Evolutionary conservation across 352 stramenopile species (phyloP).

Genomic region (Phytopythium ostracodes): DNA sequence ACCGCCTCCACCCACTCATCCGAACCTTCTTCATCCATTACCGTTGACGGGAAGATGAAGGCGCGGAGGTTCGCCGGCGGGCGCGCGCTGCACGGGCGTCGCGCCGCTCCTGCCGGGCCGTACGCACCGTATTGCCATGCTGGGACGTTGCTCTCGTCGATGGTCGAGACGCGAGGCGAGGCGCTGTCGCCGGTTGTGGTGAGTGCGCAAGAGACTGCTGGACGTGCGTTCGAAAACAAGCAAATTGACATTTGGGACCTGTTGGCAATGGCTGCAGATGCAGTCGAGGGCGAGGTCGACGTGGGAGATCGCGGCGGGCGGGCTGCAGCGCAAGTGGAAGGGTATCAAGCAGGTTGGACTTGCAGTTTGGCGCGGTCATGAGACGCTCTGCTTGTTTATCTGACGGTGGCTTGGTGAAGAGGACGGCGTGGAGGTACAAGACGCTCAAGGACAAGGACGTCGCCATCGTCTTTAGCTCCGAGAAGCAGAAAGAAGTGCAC

Average conservation of each 20-base stretch:
- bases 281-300: conserved; percentile 45
- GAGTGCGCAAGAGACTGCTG: background rate
- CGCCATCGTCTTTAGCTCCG: conserved; percentile 69
- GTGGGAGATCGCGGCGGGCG: conserved; percentile 69
- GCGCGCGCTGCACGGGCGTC: background rate
- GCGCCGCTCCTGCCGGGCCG: background rate
- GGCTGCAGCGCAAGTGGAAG: conserved; percentile 79
- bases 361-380: too few species aligned
- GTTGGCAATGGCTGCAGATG: background rate
- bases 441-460: conserved; percentile 72
- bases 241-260: background rate
- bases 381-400: too few species aligned
- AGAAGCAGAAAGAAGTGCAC: conserved; percentile 71
- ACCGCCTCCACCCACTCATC: background rate
- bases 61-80: background rate
- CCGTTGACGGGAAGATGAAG: background rate
- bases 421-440: conserved; percentile 77
- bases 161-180: background rate
- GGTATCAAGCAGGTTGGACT: conserved; percentile 56
- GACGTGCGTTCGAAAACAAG: background rate
- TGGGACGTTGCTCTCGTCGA: background rate
- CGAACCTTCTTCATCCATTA: background rate
- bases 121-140: background rate
- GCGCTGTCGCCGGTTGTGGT: background rate
- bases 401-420: too few species aligned